phyloP scores from a whole-genome alignment of 371 early-diverging fungal species.

The Phascolomyces articulosus region DNA sequence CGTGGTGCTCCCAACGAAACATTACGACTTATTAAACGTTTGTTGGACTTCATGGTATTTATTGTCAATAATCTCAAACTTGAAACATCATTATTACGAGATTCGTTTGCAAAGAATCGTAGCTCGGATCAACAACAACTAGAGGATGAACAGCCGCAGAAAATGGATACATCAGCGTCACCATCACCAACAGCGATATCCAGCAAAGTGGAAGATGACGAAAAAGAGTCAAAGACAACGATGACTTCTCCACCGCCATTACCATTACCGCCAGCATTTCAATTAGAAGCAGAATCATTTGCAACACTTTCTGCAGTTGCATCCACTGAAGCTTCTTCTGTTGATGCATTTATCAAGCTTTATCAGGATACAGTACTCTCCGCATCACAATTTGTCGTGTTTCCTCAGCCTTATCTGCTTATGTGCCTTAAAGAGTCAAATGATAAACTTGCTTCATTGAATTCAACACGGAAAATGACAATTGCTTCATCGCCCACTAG shows the following conservation, averaged over 20 bases:
- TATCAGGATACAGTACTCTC: slow-evolving; percentile 80
- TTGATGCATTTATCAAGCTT: slow-evolving; percentile 35
- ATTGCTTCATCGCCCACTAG: slow-evolving; percentile 28
- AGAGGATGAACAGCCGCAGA: not conserved
- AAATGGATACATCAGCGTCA: slow-evolving; percentile 12
- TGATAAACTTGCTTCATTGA: slow-evolving; percentile 31
- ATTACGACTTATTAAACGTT: slow-evolving; percentile 74
- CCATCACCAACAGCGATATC: not conserved
- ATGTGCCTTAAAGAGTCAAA: slow-evolving; percentile 69
- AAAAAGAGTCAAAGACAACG: not conserved
- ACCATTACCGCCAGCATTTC: not conserved
- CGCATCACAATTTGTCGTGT: slow-evolving; percentile 82
- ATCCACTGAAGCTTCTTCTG: slow-evolving; percentile 5
- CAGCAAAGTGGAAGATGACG: not conserved
- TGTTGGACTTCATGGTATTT: slow-evolving; percentile 82
- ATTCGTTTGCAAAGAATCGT: slow-evolving; percentile 50
- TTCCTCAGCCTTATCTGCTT: slow-evolving; percentile 85
- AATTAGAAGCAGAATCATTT: not conserved
- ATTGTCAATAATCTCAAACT: slow-evolving; percentile 85
- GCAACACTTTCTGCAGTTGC: not conserved
- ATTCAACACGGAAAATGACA: slow-evolving; percentile 13
- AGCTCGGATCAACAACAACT: slow-evolving; percentile 20
- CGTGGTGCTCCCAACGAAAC: slow-evolving; percentile 73
- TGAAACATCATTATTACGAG: slow-evolving; percentile 79
- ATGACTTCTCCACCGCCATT: not conserved